phyloP scores from a whole-genome alignment of 2,329 filamentous ascomycete genomes.

The Scytalidium sp. region DNA sequence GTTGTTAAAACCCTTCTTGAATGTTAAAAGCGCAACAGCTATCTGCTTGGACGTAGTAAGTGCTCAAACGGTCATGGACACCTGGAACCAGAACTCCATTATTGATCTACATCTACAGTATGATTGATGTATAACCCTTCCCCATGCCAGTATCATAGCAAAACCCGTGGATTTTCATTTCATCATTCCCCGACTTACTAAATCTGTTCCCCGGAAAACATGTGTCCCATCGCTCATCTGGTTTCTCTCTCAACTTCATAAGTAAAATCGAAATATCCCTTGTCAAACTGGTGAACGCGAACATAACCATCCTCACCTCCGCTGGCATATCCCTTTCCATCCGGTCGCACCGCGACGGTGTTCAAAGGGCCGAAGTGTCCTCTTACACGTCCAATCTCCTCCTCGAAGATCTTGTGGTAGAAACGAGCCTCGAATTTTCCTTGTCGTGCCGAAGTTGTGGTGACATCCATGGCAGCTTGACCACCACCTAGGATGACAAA shows the following conservation, averaged over 20 bases:
- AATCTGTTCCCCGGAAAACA: neutral
- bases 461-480: slow-evolving; percentile 98
- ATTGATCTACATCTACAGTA: neutral
- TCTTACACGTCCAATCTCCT: slow-evolving; percentile 95
- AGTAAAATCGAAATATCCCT: slow-evolving; percentile 96
- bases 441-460: slow-evolving; percentile 87
- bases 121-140: neutral
- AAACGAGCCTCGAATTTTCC: slow-evolving; percentile 99
- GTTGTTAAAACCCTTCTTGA: too few relatives aligned
- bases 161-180: neutral
- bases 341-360: slow-evolving; percentile 90
- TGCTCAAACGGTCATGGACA: too few relatives aligned
- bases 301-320: slow-evolving; percentile 99
- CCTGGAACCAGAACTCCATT: neutral
- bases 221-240: slow-evolving; percentile 4
- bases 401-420: slow-evolving; percentile 99
- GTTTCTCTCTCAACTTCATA: slow-evolving; percentile 95
- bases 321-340: slow-evolving; percentile 87
- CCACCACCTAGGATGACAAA: slow-evolving; percentile 97
- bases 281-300: slow-evolving; percentile 97
- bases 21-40: too few relatives aligned
- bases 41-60: too few relatives aligned
- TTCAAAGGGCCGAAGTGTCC: slow-evolving; percentile 89
- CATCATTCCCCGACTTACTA: neutral
- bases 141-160: neutral